Conservation (phyloP, 169 alveolate species). For the Plasmodium billcollinsi region DNA sequence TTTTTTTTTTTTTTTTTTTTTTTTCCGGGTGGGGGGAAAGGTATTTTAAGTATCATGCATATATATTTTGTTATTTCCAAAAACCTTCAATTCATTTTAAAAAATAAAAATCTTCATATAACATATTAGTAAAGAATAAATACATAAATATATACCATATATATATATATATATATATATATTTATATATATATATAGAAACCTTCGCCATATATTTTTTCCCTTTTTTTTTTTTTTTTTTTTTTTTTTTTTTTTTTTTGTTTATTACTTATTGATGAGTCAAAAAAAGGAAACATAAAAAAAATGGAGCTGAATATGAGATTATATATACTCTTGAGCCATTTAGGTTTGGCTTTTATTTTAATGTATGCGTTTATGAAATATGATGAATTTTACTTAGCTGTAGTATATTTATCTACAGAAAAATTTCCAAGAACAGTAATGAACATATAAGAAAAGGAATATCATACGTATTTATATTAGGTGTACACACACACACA, state of each 20-base stretch:
- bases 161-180: no score
- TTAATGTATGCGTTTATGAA: slow-evolving; percentile 54
- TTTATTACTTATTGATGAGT: slow-evolving; percentile 1
- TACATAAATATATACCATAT: no score
- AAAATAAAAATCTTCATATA: no score
- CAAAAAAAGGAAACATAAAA: neutral
- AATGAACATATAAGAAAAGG: neutral
- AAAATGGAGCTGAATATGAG: slow-evolving; percentile 71
- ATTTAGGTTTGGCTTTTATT: slow-evolving; percentile 47
- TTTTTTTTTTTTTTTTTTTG: neutral
- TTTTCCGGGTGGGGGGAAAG: no score
- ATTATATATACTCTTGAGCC: slow-evolving; percentile 45
- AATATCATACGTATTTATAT: neutral
- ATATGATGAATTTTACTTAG: slow-evolving; percentile 45
- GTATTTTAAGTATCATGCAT: no score
- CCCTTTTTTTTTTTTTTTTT: neutral
- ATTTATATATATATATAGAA: no score
- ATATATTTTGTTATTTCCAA: no score
- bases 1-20: no score
- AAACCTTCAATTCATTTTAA: no score
- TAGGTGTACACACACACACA: neutral
- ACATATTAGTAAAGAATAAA: no score
- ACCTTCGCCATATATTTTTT: neutral
- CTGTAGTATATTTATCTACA: slow-evolving; percentile 52
- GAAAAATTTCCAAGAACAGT: slow-evolving; percentile 72